These are phyloP conservation scores for Gossypium turneri DNA, from an alignment of 345 rosid species.

Conservation along the genomic window DNA sequence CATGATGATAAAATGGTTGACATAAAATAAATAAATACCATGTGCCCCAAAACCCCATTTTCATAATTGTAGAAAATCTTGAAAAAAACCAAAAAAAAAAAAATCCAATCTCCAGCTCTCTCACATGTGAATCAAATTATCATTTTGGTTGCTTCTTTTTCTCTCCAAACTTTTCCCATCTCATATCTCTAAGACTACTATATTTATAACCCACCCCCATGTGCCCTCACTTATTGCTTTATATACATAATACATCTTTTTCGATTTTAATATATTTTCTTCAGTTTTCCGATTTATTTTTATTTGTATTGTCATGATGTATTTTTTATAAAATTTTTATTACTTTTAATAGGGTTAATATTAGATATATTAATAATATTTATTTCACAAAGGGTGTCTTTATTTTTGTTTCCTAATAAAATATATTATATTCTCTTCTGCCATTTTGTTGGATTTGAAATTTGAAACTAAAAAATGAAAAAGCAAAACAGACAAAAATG, in stretches of 20 bases:
- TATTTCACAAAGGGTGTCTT: too few relatives aligned
- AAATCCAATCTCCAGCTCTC: neutral
- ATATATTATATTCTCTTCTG: conserved; percentile 1
- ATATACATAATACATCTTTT: neutral
- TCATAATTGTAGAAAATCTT: neutral
- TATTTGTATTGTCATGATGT: neutral
- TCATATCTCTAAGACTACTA: neutral
- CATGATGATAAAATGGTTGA: too few relatives aligned
- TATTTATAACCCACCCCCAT: conserved; percentile 17
- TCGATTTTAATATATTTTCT: neutral
- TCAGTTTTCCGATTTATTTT: neutral
- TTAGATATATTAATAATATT: too few relatives aligned
- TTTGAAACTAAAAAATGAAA: too few relatives aligned
- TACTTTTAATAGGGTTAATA: too few relatives aligned
- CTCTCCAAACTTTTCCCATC: neutral
- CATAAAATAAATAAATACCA: too few relatives aligned
- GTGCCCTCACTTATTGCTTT: conserved; percentile 23
- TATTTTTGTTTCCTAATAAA: neutral
- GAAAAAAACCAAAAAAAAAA: too few relatives aligned
- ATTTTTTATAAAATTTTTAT: neutral
- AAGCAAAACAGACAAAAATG: too few relatives aligned
- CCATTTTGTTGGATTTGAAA: too few relatives aligned
- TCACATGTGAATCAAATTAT: conserved; percentile 15
- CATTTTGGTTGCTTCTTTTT: conserved; percentile 10
- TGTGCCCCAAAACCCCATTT: neutral